These are phyloP conservation scores for Arthrobotrys sinensis DNA, from an alignment of 2,329 filamentous ascomycete genomes.

Conservation along the genomic window DNA sequence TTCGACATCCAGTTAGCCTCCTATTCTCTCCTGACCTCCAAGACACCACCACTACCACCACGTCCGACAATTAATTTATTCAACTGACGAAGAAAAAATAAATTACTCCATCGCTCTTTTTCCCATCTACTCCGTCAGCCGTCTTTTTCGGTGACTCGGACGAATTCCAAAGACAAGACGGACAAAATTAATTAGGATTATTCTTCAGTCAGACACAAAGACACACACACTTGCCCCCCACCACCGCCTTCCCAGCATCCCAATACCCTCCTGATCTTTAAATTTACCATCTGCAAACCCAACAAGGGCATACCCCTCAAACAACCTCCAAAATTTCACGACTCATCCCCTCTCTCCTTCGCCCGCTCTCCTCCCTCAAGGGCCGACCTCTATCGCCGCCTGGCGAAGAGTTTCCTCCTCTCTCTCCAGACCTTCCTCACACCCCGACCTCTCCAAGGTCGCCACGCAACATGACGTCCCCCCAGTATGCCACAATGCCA, in stretches of 20 bases:
- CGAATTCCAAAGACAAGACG: too few relatives aligned
- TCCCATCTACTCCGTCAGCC: background rate
- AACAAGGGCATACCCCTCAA: conserved; percentile 59
- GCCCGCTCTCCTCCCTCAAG: conserved; percentile 62
- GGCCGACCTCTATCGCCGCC: conserved; percentile 59
- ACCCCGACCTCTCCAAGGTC: conserved; percentile 60
- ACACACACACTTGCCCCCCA: background rate
- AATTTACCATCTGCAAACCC: conserved; percentile 16
- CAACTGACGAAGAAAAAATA: background rate
- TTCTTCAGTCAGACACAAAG: background rate
- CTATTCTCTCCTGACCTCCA: conserved; percentile 28
- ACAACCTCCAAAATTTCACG: conserved; percentile 62
- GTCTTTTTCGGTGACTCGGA: background rate
- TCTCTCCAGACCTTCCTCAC: conserved; percentile 59
- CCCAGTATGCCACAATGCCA: conserved; percentile 59
- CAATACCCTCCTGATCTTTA: background rate
- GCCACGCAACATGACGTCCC: conserved; percentile 60
- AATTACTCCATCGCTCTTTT: background rate
- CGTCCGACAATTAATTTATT: conserved; percentile 10
- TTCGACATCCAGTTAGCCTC: conserved; percentile 10
- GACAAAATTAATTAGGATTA: too few relatives aligned
- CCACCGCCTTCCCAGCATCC: background rate
- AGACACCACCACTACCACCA: background rate
- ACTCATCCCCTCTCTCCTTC: conserved; percentile 61
- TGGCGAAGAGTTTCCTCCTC: conserved; percentile 59